These are phyloP conservation scores for Triglochin maritima DNA, from an alignment of 106 monocot species.

Conservation along the genomic window DNA sequence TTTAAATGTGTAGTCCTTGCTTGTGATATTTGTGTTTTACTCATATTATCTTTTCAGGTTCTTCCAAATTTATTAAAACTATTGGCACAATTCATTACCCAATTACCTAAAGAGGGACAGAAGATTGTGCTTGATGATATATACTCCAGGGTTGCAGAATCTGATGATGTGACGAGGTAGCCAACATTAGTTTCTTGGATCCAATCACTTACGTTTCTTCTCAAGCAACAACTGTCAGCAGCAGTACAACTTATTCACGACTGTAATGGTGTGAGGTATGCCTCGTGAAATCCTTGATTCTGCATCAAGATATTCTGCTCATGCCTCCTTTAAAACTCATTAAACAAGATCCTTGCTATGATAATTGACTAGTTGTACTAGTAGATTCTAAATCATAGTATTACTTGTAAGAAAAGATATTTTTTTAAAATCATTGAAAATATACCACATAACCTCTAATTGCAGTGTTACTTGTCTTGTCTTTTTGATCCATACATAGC, in stretches of 20 bases:
- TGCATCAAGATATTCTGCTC: background rate
- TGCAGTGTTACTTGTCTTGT: too few relatives aligned
- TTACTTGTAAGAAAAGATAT: too few relatives aligned
- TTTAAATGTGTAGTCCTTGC: too few relatives aligned
- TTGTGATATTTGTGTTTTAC: too few relatives aligned
- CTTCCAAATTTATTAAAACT: conserved; percentile 71
- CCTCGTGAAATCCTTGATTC: background rate
- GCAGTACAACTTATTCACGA: conserved; percentile 10
- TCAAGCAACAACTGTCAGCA: conserved; percentile 8
- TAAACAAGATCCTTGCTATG: too few relatives aligned
- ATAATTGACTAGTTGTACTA: too few relatives aligned
- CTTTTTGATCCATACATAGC: too few relatives aligned
- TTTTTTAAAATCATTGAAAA: too few relatives aligned
- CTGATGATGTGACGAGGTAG: conserved; percentile 84
- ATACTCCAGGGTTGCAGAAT: conserved; percentile 68
- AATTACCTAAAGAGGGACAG: conserved; percentile 59
- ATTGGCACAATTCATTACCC: conserved; percentile 51
- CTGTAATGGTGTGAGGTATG: conserved; percentile 6
- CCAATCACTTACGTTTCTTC: conserved; percentile 87
- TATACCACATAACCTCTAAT: too few relatives aligned
- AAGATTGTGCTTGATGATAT: conserved; percentile 56
- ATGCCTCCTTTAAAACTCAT: too few relatives aligned
- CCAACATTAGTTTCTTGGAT: conserved; percentile 87
- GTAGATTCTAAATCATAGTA: too few relatives aligned
- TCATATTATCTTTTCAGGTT: conserved; percentile 29